Base-by-base conservation (phyloP, 768 basidiomycete genomes). In the Suillus subluteus region DNA sequence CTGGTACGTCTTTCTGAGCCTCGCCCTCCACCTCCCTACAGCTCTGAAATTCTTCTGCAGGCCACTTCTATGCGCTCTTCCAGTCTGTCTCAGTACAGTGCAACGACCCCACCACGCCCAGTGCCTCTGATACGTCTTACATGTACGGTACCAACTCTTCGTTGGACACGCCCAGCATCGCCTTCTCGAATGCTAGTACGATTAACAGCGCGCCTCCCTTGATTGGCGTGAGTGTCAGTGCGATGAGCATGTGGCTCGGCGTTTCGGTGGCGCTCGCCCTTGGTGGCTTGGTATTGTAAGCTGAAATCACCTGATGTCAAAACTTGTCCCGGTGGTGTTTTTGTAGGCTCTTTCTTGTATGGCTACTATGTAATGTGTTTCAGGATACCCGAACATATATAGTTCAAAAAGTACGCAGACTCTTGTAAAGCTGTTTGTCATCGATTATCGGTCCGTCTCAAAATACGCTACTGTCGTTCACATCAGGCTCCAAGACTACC, bases 31-130 rank as follows among this genome's bases (percentile, higher is more conserved):
- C 35, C 12, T 6, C 30, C 18, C 46, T 44, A 26, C 61, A 69
- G 11, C 71, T 30, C 15, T 48, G 46, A 18, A 2, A 1, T 48
- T 23, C n/a, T 61, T 46, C 13, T 21, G 37, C 65, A 85, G 88
- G 92, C 55, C 88, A 93, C 74, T 94, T 91, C 76, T 90, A 89
- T 70, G 84, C 87, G 8, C 79, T 87, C 68, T 80, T 90, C 68
- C 78, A 87, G 70, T 87, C 86, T 5, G 83, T 94, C 62, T 80
- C 85, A 26, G 79, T 94, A 72, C 82, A 86, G 67, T 94, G 92
- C 76, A 79, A 83, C 7, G 88, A 90, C 70, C 78, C 86, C 5
- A 63, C 71, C 3, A 63, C 81, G 6, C 78, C 83, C 1, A 75
- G 78, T 15, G 67, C 83, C 32, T 82, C 84, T 71, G 80, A 85